A percentile compares a stretch with the other conserved stretches of the same genome.
phyloP scores from a whole-genome alignment of 208 protist genomes.

The Trypanosoma platydactyli region DNA sequence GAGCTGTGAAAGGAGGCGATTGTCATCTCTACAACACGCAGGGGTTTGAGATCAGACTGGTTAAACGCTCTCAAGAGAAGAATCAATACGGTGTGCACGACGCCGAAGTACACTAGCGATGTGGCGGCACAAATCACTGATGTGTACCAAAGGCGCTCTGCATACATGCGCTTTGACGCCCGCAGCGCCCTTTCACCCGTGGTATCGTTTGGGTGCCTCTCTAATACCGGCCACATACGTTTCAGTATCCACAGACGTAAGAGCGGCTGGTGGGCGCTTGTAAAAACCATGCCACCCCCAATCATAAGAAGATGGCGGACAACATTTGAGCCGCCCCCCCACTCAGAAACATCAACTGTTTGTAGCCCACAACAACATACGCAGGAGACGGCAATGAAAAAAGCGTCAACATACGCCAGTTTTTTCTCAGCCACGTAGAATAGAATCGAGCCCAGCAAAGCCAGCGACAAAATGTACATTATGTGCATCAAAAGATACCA shows the following conservation, averaged over 20 bases:
- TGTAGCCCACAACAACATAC: conserved; percentile 79
- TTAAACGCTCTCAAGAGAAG: conserved; percentile 42
- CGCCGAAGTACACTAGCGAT: conserved; percentile 45
- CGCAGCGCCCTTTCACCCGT: conserved; percentile 43
- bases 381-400: conserved; percentile 66
- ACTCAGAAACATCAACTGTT: conserved; percentile 58
- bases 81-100: conserved; percentile 44
- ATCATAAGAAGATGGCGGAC: conserved; percentile 63
- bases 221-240: conserved; percentile 45
- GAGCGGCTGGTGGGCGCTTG: conserved; percentile 64
- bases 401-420: conserved; percentile 40
- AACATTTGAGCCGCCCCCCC: conserved; percentile 34
- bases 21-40: conserved; percentile 41
- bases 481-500: conserved; percentile 70
- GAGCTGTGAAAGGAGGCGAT: conserved; percentile 70
- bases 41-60: conserved; percentile 35
- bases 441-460: conserved; percentile 32
- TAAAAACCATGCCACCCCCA: conserved; percentile 63
- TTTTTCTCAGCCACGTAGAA: conserved; percentile 34
- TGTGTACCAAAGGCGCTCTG: conserved; percentile 47
- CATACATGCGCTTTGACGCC: conserved; percentile 36
- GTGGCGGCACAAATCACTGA: conserved; percentile 52
- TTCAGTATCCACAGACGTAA: conserved; percentile 64
- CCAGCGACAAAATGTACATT: conserved; percentile 41
- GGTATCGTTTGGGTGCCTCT: conserved; percentile 35